These are phyloP conservation scores for Fraxinus quadrangulata DNA, from an alignment of 257 asterid species.

Conservation along the genomic window DNA sequence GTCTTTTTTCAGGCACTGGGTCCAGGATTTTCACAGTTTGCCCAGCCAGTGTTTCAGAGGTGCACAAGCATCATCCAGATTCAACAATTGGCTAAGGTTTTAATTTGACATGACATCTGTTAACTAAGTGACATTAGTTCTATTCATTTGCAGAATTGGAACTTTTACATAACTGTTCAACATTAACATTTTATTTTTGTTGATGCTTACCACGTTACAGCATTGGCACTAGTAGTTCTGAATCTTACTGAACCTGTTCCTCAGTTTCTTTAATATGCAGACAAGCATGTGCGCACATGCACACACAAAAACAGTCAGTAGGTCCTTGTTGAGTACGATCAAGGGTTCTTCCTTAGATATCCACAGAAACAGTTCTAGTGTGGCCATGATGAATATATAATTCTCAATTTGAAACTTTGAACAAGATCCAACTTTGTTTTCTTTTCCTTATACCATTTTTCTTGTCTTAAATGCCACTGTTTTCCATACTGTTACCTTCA, in stretches of 20 bases:
- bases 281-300: not conserved
- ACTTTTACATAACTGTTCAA: not conserved
- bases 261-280: not conserved
- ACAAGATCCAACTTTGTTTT: not conserved
- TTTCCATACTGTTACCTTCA: not conserved
- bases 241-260: not conserved
- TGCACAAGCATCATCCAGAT: constrained; percentile 90
- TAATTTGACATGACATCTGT: constrained; percentile 20
- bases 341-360: not conserved
- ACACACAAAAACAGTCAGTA: not conserved
- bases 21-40: constrained; percentile 80
- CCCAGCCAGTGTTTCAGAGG: constrained; percentile 94
- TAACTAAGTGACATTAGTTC: constrained; percentile 14
- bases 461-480: constrained; percentile 6
- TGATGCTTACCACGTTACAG: not conserved
- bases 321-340: not conserved
- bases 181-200: not conserved
- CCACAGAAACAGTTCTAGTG: not conserved
- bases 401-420: not conserved
- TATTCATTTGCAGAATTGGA: not conserved
- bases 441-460: constrained; percentile 1
- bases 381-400: not conserved
- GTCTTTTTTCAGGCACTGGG: constrained; percentile 82
- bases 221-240: not conserved
- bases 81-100: constrained; percentile 94